phyloP scores from a whole-genome alignment of 2,329 filamentous ascomycete genomes.

The Rutstroemia sp. region DNA sequence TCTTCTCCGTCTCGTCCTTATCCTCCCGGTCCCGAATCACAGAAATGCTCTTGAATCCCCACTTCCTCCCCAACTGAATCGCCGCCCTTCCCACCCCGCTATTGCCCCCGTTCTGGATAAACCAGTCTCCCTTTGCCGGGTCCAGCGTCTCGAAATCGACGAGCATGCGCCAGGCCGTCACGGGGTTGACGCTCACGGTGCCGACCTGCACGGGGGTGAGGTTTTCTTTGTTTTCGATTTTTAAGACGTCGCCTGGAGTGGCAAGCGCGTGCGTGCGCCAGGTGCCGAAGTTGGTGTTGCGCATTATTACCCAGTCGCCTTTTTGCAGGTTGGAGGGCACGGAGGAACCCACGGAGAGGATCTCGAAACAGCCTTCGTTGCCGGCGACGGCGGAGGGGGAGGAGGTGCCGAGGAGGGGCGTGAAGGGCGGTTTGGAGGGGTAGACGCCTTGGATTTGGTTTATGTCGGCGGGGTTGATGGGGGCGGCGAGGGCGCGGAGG shows the following conservation, averaged over 20 bases:
- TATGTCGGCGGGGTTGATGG: conserved; percentile 95
- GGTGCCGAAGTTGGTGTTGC: conserved; percentile 75
- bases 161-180: conserved; percentile 90
- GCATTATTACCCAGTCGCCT: conserved; percentile 94
- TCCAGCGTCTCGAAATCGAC: conserved; percentile 60
- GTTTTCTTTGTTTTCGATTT: conserved; percentile 61
- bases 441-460: conserved; percentile 98
- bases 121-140: conserved; percentile 70
- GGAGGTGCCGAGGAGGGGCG: conserved; percentile 66
- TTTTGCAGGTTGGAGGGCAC: conserved; percentile 42
- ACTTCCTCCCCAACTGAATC: conserved; percentile 77
- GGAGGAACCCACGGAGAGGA: conserved; percentile 60
- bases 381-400: conserved; percentile 72
- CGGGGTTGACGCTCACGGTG: conserved; percentile 87
- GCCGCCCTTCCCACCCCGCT: conserved; percentile 85
- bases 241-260: conserved; percentile 53
- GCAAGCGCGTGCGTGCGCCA: conserved; percentile 88
- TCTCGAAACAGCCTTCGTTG: conserved; percentile 91
- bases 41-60: conserved; percentile 89
- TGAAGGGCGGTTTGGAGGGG: conserved; percentile 74
- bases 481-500: conserved; percentile 79
- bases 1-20: conserved; percentile 53
- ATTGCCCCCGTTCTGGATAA: conserved; percentile 96
- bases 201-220: conserved; percentile 72
- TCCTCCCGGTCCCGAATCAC: conserved; percentile 69